Evolutionary conservation across 805 yeast species (phyloP), one percentile per base, ranked within the genome.

Genomic region (Saturnispora gosingensis): DNA sequence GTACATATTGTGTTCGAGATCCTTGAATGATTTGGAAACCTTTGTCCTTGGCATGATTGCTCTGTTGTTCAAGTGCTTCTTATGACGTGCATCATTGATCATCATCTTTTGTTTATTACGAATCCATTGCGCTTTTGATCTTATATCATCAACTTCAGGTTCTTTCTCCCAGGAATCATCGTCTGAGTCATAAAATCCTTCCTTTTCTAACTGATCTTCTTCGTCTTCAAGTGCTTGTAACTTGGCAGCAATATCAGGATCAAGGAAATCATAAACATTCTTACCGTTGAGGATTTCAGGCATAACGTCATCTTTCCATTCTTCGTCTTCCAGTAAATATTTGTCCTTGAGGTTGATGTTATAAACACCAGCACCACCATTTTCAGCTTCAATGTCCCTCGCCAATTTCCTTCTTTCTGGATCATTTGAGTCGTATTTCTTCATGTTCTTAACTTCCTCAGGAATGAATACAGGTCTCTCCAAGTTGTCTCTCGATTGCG

Each of bases 321-420:
- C 95, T 49, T 91, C 98, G 66, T 93, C 91, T 60, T 91, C 99
- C 60, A 93, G 75, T 56, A 93, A 60, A 70, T 95, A 93, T 64
- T 83, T 85, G 65, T 91, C 98, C 68, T 89, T 88, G 72, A 93
- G 76, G 73, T 93, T 89, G 66, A 93, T 80, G 73, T 89, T 93
- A 76, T 73, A 93, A 35, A 93, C 99, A 76, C 99, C 99, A 43
- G 99, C 97, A 67, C 99, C 99, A 66, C 99, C 99, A 63, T 93
- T 88, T 67, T 85, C 97, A 47, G 78, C 84, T 73, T 93, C 99
- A 56, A 89, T 75, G 66, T 93, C 98, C 64, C 88, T 80, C 39
- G 95, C 89, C 62, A 93, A 77, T 59, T 63, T 75, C 66, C 89
- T 80, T 68, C 96, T 82, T 64, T 85, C 77, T 58, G 96, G 93